Base-by-base conservation (phyloP, 495 filamentous ascomycete genomes). In the Sphaerosporella brunnea region DNA sequence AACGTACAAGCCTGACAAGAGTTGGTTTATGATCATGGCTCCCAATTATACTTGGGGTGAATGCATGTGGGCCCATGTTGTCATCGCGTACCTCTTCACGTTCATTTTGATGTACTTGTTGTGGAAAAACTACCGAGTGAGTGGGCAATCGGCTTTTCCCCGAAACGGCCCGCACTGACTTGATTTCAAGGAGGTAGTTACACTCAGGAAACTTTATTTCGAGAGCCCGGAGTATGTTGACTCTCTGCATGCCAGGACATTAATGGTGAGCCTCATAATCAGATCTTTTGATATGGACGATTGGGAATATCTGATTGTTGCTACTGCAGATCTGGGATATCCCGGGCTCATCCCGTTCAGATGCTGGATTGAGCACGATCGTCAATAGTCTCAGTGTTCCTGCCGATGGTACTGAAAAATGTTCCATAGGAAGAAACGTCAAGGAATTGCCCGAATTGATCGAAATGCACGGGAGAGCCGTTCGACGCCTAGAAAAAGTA, bases 141-240 rank as follows among this genome's bases (percentile, higher is more conserved):
- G 28, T 32, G 28, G 13, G 13, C 28, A 5, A 13, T 32, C 7
- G 13, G 5, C 7, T 5, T 32, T 32, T 32, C 28, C 28, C 13
- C 28, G 7, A 13, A 13, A 13, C 13, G 28, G 13, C 7, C 28
- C 7, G 13, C 13, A 32, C 28, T 32, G 13, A 32, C 13, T 13
- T 13, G 28, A 13, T 32, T 5, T 32, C 28, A 73, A 71, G 37
- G 75, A 69, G 15, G 72, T 96, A 19, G 58, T 75, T 19, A 66
- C 64, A 35, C 61, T 97, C 47, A 74, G 87, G 54, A 74, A 82
- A 41, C 59, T 73, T 25, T 94, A 93, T 59, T 87, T 93, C 56
- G 69, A 86, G 53, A 92, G 79, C 52, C 71, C 82, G 4, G 92
- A 95, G 26, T 97, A 95, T 55, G 80, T 92, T 62, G 70, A 72